Evolutionary conservation across 345 rosid genomes (phyloP).

Genomic region (Bretschneidera sinensis): DNA sequence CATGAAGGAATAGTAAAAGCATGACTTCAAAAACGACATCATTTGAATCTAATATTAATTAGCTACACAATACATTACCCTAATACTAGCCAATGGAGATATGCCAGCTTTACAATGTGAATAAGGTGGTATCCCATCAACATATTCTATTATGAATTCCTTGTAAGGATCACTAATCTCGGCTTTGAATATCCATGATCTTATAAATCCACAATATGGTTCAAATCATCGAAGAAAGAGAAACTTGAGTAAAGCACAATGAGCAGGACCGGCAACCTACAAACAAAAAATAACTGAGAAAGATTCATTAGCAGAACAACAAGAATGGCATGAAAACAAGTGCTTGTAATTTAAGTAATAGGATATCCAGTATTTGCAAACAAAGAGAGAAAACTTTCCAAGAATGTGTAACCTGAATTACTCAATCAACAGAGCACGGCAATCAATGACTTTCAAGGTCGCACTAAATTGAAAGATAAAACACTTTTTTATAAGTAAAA

Average conservation of each 20-base stretch:
- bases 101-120: constrained; percentile 38
- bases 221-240: constrained; percentile 73
- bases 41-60: background rate
- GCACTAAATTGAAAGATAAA: too few relatives aligned
- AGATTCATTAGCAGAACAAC: constrained; percentile 12
- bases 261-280: constrained; percentile 87
- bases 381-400: background rate
- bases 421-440: constrained; percentile 15
- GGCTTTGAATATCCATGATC: constrained; percentile 91
- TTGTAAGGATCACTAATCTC: constrained; percentile 76
- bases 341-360: background rate
- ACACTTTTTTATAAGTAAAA: too few relatives aligned
- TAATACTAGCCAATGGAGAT: constrained; percentile 38
- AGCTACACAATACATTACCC: constrained; percentile 39
- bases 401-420: constrained; percentile 1
- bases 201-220: constrained; percentile 80
- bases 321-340: background rate
- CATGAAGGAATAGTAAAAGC: constrained; percentile 11
- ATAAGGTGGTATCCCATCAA: constrained; percentile 22
- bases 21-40: constrained; percentile 3
- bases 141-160: constrained; percentile 70
- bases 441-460: constrained; percentile 10
- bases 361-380: background rate
- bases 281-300: constrained; percentile 9
- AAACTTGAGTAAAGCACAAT: constrained; percentile 64